phyloP scores from a whole-genome alignment of 345 rosid species.

The Aurinia saxatilis region DNA sequence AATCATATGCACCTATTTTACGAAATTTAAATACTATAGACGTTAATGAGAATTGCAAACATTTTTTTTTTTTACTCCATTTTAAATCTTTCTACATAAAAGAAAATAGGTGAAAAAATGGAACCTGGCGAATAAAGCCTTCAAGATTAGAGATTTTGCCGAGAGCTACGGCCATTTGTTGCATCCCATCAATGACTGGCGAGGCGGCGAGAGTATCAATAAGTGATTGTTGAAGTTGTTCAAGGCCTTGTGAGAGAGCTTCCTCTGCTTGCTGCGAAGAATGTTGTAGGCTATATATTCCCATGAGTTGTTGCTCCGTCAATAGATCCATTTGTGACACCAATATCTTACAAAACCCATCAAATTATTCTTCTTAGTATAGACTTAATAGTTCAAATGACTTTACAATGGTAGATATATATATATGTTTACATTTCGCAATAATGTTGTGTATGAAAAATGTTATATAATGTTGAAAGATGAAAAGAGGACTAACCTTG shows the following conservation, averaged over 20 bases:
- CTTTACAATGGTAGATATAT: too few relatives aligned
- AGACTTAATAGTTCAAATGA: background rate
- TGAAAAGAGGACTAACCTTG: conserved; percentile 46
- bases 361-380: background rate
- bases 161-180: conserved; percentile 86
- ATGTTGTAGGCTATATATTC: conserved; percentile 84
- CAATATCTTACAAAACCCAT: conserved; percentile 46
- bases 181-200: conserved; percentile 62
- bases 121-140: conserved; percentile 96
- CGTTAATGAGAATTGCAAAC: too few relatives aligned
- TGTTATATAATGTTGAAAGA: too few relatives aligned
- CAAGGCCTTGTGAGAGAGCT: conserved; percentile 83
- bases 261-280: conserved; percentile 96
- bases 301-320: conserved; percentile 92
- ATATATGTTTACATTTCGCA: too few relatives aligned
- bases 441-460: too few relatives aligned
- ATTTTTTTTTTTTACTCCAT: too few relatives aligned
- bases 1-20: background rate
- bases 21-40: background rate
- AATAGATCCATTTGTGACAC: conserved; percentile 72
- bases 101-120: background rate
- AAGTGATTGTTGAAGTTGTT: conserved; percentile 91
- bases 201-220: conserved; percentile 66
- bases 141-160: conserved; percentile 89
- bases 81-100: too few relatives aligned